Percentiles rank a stretch among this genome's conserved stretches.
Conservation (phyloP, 2,329 filamentous ascomycete genomes). For the Nigrospora oryzae region DNA sequence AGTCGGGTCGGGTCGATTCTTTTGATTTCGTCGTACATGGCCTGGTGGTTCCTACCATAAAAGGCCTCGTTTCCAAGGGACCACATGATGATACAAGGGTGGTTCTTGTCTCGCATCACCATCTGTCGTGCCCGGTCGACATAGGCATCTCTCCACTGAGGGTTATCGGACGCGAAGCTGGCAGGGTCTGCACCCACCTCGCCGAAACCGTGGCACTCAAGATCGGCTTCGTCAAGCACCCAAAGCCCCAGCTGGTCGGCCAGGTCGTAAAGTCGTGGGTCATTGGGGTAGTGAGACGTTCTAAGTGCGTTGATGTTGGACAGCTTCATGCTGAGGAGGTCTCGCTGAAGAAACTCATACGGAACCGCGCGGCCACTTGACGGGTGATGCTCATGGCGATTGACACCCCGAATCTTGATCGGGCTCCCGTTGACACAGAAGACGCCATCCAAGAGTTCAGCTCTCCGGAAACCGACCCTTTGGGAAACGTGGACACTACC, state of each 20-base stretch:
- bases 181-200: slow-evolving; percentile 30
- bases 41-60: slow-evolving; percentile 58
- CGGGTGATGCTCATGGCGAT: slow-evolving; percentile 64
- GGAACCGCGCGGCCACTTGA: slow-evolving; percentile 54
- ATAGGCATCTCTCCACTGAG: slow-evolving; percentile 55
- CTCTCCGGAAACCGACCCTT: slow-evolving; percentile 53
- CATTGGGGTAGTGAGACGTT: slow-evolving; percentile 58
- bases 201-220: slow-evolving; percentile 45
- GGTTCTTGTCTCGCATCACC: slow-evolving; percentile 62
- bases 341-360: slow-evolving; percentile 48
- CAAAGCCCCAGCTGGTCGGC: slow-evolving; percentile 57
- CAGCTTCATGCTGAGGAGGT: slow-evolving; percentile 58
- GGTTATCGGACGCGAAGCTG: slow-evolving; percentile 50
- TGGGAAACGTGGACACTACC: slow-evolving; percentile 35
- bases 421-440: slow-evolving; percentile 57
- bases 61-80: slow-evolving; percentile 67
- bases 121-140: slow-evolving; percentile 58
- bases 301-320: slow-evolving; percentile 65
- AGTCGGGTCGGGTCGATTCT: slow-evolving; percentile 46
- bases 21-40: slow-evolving; percentile 59
- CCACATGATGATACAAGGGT: slow-evolving; percentile 65
- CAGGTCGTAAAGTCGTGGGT: slow-evolving; percentile 50
- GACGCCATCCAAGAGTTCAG: slow-evolving; percentile 52
- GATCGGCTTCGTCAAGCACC: slow-evolving; percentile 50
- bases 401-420: slow-evolving; percentile 59